Base-by-base conservation (phyloP, 768 basidiomycete genomes). In the Pulveroboletus sp. region DNA sequence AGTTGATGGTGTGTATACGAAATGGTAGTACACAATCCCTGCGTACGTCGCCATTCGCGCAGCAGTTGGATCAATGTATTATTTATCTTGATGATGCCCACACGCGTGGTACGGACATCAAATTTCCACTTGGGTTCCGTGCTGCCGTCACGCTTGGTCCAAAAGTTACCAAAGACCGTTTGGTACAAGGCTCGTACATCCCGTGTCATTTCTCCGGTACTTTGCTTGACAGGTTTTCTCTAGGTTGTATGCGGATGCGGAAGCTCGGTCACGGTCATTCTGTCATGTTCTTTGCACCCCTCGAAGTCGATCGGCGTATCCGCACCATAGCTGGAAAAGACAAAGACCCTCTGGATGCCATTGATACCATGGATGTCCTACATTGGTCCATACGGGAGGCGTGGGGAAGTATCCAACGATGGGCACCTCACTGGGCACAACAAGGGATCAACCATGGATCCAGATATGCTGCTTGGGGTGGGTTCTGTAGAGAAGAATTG, bases 221-320 rank as follows among this genome's bases (percentile, higher is more conserved):
- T 39, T 35, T 40, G 10, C 49, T 9, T 5, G n/a, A 6, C 21
- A n/a, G 9, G 2, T 14, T 8, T 14, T 13, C 60, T 61, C 9
- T n/a, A 78, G 78, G 76, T 12, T 79, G 78, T 44, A 80, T 79
- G 79, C 68, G 78, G 9, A 78, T 80, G 77, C 68, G 79, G 10
- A 69, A 69, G 51, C 68, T 80, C 0, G 78, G 78, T 14, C 55
- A 61, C 6, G 73, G 70, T 0, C 78, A 80, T 45, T 73, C 77
- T 4, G 55, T 78, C 21, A 61, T 74, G 49, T 79, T 80, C 50
- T 75, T 75, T 33, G 76, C 76, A 3, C 72, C 78, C 8, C 59
- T 56, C 58, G 79, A 78, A 37, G 63, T 77, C 5, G 71, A 74
- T 46, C 55, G 52, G 37, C 48, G 49, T 1, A 78, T 80, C 32